Base-by-base conservation (phyloP, 2,329 filamentous ascomycete species). In the Paraphoma sp. region DNA sequence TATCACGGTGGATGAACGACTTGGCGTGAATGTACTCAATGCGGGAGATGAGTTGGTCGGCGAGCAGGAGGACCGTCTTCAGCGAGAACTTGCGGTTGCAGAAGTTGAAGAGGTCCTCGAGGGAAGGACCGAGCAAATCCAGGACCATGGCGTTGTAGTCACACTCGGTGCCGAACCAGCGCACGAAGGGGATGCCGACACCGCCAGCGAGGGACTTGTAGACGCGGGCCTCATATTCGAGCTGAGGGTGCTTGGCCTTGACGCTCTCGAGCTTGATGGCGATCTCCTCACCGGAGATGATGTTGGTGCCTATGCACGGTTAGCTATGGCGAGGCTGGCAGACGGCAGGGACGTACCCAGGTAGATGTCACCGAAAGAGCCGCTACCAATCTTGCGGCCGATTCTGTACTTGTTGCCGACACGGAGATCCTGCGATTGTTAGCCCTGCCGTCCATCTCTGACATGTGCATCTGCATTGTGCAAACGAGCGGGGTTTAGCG, bases 141-240 rank as follows among this genome's bases (percentile, higher is more conserved):
- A 98, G 88, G 50, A 99, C 95, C 95, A 99, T 98, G 78, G 95
- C 95, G 81, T 99, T 98, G 88, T 99, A 98, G 83, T 98, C 95
- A 81, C 94, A 98, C 82, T 99, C 95, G 59, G 94, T 98, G 69
- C 95, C 95, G 80, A 98, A 99, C 95, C 95, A 99, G 81, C 94
- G 93, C 76, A 99, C 95, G 75, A 98, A 98, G 46, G 95, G 95
- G 66, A 99, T 99, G 59, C 95, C 95, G 70, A 98, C 95, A 78
- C 95, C 95, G 67, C 95, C 95, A 54, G 95, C 95, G 50, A 99
- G 91, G 23, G 86, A 89, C 76, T 89, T 89, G 84, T 89, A 94
- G 72, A 98, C 94, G 70, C 94, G 92, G 56, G 95, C 95, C 81
- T 99, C 95, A 84, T 98, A 98, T 81, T 98, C 95, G 61, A 99